Conservation (phyloP, 768 basidiomycete species). For the Termitomyces sp. region DNA sequence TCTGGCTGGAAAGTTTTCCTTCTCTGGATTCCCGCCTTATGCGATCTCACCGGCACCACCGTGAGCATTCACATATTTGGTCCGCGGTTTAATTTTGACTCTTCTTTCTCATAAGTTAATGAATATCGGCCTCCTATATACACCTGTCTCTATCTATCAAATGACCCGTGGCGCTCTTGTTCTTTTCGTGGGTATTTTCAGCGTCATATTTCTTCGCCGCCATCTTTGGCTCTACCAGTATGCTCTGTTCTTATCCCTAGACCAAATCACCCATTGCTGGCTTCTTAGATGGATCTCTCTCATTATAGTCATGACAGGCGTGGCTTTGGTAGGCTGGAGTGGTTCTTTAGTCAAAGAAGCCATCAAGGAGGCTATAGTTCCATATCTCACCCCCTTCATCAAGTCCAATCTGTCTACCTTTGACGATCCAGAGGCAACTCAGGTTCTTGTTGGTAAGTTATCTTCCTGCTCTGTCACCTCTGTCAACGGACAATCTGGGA, state of each 20-base stretch:
- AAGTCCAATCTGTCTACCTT: conserved; percentile 31
- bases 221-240: conserved; percentile 86
- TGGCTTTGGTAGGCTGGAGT: conserved; percentile 81
- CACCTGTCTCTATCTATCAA: conserved; percentile 96
- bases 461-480: conserved; percentile 7
- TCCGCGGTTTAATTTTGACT: not conserved
- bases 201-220: conserved; percentile 85
- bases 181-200: conserved; percentile 87
- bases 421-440: conserved; percentile 56
- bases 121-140: conserved; percentile 94
- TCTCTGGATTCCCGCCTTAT: conserved; percentile 84
- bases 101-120: conserved; percentile 47
- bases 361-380: conserved; percentile 39
- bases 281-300: conserved; percentile 79
- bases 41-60: conserved; percentile 89
- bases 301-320: conserved; percentile 80
- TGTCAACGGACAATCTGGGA: conserved; percentile 13
- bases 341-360: conserved; percentile 83
- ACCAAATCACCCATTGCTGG: conserved; percentile 2
- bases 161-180: conserved; percentile 94
- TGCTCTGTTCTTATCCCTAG: conserved; percentile 1
- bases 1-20: conserved; percentile 67
- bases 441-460: conserved; percentile 64
- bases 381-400: conserved; percentile 22
- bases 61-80: conserved; percentile 36